A percentile compares a stretch with the other conserved stretches of the same genome.
Evolutionary conservation across 1,139 yeast species (phyloP).

Genomic region (Yamadazyma sp.): DNA sequence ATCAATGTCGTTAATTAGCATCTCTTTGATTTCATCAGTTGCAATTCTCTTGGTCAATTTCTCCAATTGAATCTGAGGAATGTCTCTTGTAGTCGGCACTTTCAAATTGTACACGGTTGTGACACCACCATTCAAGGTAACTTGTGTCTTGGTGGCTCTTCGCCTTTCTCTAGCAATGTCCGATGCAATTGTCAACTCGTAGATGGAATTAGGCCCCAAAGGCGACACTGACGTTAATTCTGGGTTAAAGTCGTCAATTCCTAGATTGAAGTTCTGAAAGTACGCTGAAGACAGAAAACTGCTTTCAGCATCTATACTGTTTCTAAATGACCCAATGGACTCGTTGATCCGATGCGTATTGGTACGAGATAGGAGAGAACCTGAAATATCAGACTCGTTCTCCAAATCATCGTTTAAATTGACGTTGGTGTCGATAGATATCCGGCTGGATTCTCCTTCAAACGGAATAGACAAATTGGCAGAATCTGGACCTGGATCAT

Average conservation of each 20-base stretch:
- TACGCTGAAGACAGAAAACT: conserved; percentile 32
- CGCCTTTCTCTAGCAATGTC: conserved; percentile 44
- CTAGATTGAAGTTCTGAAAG: conserved; percentile 25
- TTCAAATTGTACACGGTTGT: conserved; percentile 46
- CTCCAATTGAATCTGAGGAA: conserved; percentile 77
- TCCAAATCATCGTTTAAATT: conserved; percentile 42
- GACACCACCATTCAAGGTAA: conserved; percentile 42
- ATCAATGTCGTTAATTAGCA: conserved; percentile 47
- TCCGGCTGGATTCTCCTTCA: conserved; percentile 16
- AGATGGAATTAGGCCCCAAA: conserved; percentile 76
- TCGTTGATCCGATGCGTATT: conserved; percentile 19
- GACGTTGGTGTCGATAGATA: conserved; percentile 32
- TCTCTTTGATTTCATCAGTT: conserved; percentile 42
- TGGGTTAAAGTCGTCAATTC: conserved; percentile 16
- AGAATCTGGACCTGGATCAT: not conserved
- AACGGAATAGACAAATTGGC: conserved; percentile 11
- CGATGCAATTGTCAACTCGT: conserved; percentile 64
- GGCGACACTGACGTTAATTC: conserved; percentile 44
- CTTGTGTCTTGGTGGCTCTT: conserved; percentile 32
- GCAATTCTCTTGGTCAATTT: conserved; percentile 53
- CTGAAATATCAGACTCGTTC: conserved; percentile 16
- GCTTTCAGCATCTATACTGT: conserved; percentile 41
- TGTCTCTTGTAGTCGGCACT: conserved; percentile 78
- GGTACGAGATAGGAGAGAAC: conserved; percentile 13
- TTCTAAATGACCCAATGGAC: conserved; percentile 27